Conservation (phyloP, 805 yeast genomes). For the Millerozyma acaciae region DNA sequence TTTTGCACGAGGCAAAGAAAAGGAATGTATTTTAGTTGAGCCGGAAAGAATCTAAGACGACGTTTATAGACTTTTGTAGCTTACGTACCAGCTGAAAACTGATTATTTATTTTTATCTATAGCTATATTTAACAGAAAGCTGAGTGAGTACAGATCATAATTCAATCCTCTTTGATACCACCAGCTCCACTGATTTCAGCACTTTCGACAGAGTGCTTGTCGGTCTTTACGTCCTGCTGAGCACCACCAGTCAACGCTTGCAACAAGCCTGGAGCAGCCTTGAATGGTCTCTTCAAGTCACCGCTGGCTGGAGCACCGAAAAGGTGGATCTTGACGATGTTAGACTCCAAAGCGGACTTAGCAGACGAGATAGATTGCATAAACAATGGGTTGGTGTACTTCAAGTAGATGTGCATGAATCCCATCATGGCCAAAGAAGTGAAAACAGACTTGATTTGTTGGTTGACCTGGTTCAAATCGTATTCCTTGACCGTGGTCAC, state of each 20-base stretch:
- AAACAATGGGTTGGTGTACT: constrained; percentile 93
- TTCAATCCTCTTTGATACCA: constrained; percentile 83
- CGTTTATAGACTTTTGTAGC: no score
- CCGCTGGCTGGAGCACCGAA: constrained; percentile 81
- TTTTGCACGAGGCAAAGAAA: constrained; percentile 43
- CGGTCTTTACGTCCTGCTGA: constrained; percentile 60
- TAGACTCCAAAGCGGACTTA: constrained; percentile 85
- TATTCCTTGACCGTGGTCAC: constrained; percentile 93
- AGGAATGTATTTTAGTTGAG: constrained; percentile 39
- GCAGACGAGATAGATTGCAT: constrained; percentile 91
- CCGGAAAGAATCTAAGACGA: no score
- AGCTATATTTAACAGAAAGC: not conserved
- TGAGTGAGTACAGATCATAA: constrained; percentile 2
- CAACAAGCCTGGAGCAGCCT: constrained; percentile 56
- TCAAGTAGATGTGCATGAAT: constrained; percentile 96
- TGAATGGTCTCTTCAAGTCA: constrained; percentile 95
- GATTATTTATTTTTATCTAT: not conserved
- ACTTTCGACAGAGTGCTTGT: constrained; percentile 78
- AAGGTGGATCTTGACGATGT: constrained; percentile 86
- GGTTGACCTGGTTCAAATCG: constrained; percentile 81
- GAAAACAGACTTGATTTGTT: constrained; percentile 76
- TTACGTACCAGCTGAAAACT: not conserved
- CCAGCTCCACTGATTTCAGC: constrained; percentile 85
- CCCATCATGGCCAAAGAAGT: constrained; percentile 95
- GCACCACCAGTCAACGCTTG: constrained; percentile 62